A percentile compares a stretch with the other conserved stretches of the same genome.
phyloP scores from a whole-genome alignment of 169 alveolate species.

The Perkinsus olseni region DNA sequence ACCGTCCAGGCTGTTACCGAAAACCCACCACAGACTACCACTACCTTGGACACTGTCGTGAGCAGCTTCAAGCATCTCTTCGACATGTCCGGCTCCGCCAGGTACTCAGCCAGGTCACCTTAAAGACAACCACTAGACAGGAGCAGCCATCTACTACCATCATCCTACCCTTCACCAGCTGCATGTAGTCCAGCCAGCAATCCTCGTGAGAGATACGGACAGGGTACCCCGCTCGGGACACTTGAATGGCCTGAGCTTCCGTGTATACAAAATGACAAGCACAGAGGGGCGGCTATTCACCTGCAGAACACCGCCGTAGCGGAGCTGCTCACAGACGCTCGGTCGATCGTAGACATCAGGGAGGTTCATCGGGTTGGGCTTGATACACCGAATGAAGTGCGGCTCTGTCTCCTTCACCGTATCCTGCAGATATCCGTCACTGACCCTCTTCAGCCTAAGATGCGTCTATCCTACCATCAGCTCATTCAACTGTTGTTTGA shows the following conservation, averaged over 20 bases:
- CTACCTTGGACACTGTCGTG: neutral
- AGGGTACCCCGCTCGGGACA: slow-evolving; percentile 88
- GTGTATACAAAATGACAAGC: too few species aligned
- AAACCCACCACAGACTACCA: neutral
- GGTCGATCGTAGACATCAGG: slow-evolving; percentile 61
- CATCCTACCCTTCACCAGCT: slow-evolving; percentile 35
- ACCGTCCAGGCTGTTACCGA: neutral
- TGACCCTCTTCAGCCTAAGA: neutral
- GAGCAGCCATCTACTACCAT: neutral
- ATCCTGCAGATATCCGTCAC: neutral
- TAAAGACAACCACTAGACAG: neutral
- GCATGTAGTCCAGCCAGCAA: slow-evolving; percentile 61
- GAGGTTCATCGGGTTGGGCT: slow-evolving; percentile 71
- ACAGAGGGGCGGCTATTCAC: too few species aligned
- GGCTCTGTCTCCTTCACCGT: slow-evolving; percentile 71
- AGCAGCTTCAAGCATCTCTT: neutral
- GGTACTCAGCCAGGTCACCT: neutral
- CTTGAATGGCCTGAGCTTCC: slow-evolving; percentile 84
- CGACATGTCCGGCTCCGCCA: neutral
- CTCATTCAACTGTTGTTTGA: slow-evolving; percentile 75
- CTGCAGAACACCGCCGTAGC: slow-evolving; percentile 68
- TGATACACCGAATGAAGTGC: slow-evolving; percentile 82
- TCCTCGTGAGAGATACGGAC: slow-evolving; percentile 77
- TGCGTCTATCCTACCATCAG: slow-evolving; percentile 55
- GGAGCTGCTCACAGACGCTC: slow-evolving; percentile 61